Conservation (phyloP, 2,329 filamentous ascomycete genomes). For the Aspergillus flavus region DNA sequence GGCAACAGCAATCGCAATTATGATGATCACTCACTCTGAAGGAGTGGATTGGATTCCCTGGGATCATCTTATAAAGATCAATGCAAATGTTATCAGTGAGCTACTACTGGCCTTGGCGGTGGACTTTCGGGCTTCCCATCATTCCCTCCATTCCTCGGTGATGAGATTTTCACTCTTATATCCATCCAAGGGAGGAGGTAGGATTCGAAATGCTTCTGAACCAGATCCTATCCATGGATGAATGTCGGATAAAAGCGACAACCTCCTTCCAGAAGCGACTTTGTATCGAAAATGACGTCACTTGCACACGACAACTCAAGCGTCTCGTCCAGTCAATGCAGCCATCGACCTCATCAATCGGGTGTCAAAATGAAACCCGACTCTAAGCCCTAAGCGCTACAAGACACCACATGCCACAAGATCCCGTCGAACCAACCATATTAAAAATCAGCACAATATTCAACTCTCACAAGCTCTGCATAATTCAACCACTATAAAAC, state of each 20-base stretch:
- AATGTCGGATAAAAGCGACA: constrained; percentile 1
- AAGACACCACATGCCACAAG: not conserved
- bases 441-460: not conserved
- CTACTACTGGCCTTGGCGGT: not conserved
- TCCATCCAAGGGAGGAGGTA: not conserved
- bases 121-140: not conserved
- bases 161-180: not conserved
- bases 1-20: not conserved
- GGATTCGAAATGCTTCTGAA: too few relatives aligned
- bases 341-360: not conserved
- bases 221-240: not conserved
- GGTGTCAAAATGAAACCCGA: not conserved
- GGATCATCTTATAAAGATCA: not conserved
- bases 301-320: not conserved
- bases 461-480: not conserved
- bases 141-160: not conserved
- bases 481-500: not conserved
- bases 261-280: not conserved
- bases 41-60: not conserved
- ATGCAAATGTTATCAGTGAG: not conserved
- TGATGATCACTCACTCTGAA: not conserved
- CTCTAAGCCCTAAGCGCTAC: not conserved
- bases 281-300: not conserved
- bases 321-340: not conserved
- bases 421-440: too few relatives aligned